These are phyloP conservation scores for Podaxis sp. DNA, from an alignment of 768 basidiomycete genomes.

Conservation along the genomic window DNA sequence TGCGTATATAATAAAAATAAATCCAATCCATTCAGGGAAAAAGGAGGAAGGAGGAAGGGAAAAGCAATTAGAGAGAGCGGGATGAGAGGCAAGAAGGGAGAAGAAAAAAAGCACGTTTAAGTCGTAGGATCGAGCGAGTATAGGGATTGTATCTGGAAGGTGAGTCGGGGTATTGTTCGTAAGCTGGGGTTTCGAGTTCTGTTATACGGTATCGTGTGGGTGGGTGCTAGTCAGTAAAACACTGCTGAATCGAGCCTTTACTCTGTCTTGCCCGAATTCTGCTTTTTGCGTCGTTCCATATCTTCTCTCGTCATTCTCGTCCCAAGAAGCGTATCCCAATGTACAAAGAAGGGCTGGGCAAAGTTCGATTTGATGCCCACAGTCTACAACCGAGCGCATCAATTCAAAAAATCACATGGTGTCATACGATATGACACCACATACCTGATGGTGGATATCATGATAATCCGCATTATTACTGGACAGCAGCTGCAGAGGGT, in stretches of 20 bases:
- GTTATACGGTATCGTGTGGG: not conserved
- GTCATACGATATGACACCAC: constrained; percentile 20
- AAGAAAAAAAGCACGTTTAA: not conserved
- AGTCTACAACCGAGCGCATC: constrained; percentile 32
- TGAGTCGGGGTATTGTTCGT: not conserved
- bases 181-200: not conserved
- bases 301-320: constrained; percentile 80
- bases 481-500: constrained; percentile 85
- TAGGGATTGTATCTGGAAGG: not conserved
- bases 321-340: constrained; percentile 87
- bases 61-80: too few species aligned
- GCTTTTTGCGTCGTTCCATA: constrained; percentile 48
- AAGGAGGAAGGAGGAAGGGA: too few species aligned
- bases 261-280: constrained; percentile 33
- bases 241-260: constrained; percentile 4
- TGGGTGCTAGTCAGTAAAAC: too few species aligned
- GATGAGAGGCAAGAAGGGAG: not conserved
- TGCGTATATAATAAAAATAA: too few species aligned
- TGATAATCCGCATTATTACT: constrained; percentile 95
- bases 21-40: too few species aligned
- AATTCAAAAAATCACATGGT: not conserved
- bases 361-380: constrained; percentile 96
- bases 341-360: constrained; percentile 92
- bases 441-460: constrained; percentile 94
- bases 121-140: too few species aligned